Percentiles rank a stretch among this genome's conserved stretches.
phyloP scores from a whole-genome alignment of 768 basidiomycete species.

The Pleurotus eryngii region DNA sequence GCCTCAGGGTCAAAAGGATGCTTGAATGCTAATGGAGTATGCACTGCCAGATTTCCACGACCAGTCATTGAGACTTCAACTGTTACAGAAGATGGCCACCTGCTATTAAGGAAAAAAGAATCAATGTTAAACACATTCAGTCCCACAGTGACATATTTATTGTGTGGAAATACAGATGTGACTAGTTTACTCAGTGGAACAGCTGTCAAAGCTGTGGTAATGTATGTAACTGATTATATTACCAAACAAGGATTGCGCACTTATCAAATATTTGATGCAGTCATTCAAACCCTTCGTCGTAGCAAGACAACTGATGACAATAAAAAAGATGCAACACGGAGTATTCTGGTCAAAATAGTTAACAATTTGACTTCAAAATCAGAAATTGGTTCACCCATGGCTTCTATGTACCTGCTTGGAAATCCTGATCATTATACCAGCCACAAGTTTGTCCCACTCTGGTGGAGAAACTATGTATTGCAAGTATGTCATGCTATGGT shows the following conservation, averaged over 20 bases:
- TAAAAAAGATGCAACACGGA: too few species aligned
- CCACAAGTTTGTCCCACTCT: conserved; percentile 24
- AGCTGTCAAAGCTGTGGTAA: conserved; percentile 26
- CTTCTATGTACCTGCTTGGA: conserved; percentile 19
- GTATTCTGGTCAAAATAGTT: conserved; percentile 8
- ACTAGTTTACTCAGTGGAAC: conserved; percentile 32
- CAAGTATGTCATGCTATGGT: not conserved
- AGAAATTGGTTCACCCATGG: conserved; percentile 28
- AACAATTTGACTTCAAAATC: conserved; percentile 25
- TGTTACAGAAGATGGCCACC: conserved; percentile 19
- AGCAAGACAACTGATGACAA: conserved; percentile 8
- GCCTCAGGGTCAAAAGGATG: conserved; percentile 13
- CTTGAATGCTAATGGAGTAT: conserved; percentile 22
- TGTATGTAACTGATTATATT: conserved; percentile 35
- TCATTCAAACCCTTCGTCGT: conserved; percentile 11
- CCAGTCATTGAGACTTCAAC: conserved; percentile 13
- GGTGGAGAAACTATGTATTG: conserved; percentile 19
- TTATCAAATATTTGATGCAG: conserved; percentile 28
- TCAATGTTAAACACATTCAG: conserved; percentile 30
- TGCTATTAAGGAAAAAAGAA: conserved; percentile 29
- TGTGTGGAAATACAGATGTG: conserved; percentile 34
- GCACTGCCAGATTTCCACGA: conserved; percentile 32
- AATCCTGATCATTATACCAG: conserved; percentile 30
- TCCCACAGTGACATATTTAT: conserved; percentile 21
- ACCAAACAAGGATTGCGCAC: conserved; percentile 31